Evolutionary conservation across 2,329 filamentous ascomycete genomes (phyloP), one percentile per base, ranked within the genome.

Genomic region (Alternaria gaisen): DNA sequence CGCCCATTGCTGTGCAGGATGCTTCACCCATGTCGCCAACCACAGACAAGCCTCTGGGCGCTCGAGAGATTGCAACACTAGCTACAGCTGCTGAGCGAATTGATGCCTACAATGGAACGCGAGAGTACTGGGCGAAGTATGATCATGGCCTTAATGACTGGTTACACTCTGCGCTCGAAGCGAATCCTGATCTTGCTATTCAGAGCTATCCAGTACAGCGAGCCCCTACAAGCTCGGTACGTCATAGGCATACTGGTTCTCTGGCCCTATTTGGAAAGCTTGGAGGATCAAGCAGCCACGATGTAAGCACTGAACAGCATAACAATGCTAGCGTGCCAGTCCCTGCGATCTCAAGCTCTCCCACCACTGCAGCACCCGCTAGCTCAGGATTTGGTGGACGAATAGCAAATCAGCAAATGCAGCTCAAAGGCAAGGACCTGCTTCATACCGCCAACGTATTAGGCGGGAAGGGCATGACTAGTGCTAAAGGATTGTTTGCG

Each of bases 401-500:
- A 38, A 60, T 69, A 46, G 64, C 66, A 51, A 70, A 73, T 59
- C 56, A 73, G 53, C 72, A 77, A 58, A 87, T 94, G 76, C 91
- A 92, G 69, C 86, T 89, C 40, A 94, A 94, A 82, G 90, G 94
- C 77, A 97, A 97, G 81, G 93, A 96, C 72, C 82, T 97, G 28
- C 85, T 97, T 75, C 91, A 95, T 67, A 90, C 90, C 22, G 94
- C 94, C 56, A 93, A 92, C 54, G 81, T 88, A 18, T 82, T 90
- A 60, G 86, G 89, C 61, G 88, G 88, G 24, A 90, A 90, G 72
- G 88, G 88, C 32, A 86, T 87, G 65, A 93, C 92, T 76, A 92
- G 93, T 60, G 93, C 94, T 50, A 97, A 97, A 82, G 94, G 94
- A 53, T 80, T 97, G 66, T 90, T 97, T 78, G 93, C 91, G 67